Evolutionary conservation across 2,329 filamentous ascomycete genomes (phyloP).

Genomic region (Hypoxylon sp.): DNA sequence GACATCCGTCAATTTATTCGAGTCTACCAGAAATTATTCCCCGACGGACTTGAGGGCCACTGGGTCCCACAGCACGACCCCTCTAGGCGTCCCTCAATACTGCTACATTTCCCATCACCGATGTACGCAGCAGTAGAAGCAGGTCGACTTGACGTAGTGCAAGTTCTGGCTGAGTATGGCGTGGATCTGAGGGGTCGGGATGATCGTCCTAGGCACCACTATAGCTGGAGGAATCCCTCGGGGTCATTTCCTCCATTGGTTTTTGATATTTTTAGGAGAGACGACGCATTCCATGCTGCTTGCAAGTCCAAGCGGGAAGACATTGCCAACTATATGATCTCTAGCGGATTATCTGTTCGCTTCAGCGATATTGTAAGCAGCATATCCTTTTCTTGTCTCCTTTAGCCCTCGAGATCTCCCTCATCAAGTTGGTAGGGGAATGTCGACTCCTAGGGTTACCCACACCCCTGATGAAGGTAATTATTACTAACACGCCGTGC

Average conservation of each 20-base stretch:
- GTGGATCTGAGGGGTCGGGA: not conserved
- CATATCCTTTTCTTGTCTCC: too few species aligned
- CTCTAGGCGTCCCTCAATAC: not conserved
- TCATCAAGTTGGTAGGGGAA: too few species aligned
- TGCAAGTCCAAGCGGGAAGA: conserved; percentile 1
- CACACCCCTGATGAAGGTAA: too few species aligned
- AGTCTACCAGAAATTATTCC: not conserved
- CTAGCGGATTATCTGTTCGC: not conserved
- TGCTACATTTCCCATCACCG: not conserved
- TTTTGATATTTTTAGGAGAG: not conserved
- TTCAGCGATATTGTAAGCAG: not conserved
- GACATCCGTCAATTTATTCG: conserved; percentile 3
- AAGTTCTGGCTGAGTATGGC: conserved; percentile 2
- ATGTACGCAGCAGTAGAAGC: not conserved
- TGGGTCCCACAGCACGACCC: not conserved
- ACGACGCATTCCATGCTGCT: conserved; percentile 3
- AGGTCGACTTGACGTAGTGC: conserved; percentile 11
- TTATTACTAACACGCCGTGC: too few species aligned
- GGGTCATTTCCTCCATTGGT: not conserved
- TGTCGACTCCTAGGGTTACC: too few species aligned
- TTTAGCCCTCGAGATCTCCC: too few species aligned
- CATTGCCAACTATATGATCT: conserved; percentile 5
- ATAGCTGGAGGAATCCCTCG: not conserved
- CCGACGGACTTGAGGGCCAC: not conserved
- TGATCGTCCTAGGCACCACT: not conserved